A percentile compares a stretch with the other conserved stretches of the same genome.
phyloP scores from a whole-genome alignment of 257 asterid species.

The Solanum acaule region DNA sequence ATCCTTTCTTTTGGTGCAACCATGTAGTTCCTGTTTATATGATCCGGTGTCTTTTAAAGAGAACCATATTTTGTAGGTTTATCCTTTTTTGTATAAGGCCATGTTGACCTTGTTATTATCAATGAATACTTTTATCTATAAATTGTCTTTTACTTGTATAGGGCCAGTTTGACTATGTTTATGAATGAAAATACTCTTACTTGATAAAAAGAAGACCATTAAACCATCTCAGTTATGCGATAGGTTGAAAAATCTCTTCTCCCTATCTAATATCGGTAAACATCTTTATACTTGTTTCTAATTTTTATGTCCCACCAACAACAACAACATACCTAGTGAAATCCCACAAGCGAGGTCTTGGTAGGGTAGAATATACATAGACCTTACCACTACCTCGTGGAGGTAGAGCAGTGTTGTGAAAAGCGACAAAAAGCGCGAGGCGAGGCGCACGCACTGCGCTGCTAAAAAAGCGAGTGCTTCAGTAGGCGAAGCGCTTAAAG shows the following conservation, averaged over 20 bases:
- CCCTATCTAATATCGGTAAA: neutral
- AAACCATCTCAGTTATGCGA: neutral
- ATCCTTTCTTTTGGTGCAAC: neutral
- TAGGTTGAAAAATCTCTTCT: neutral
- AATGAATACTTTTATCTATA: neutral
- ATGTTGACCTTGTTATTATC: neutral
- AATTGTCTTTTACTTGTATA: neutral
- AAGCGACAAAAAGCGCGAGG: too few species aligned
- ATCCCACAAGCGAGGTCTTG: too few species aligned
- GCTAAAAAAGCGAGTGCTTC: too few species aligned
- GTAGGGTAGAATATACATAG: too few species aligned
- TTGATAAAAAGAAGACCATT: neutral
- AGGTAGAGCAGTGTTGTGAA: too few species aligned
- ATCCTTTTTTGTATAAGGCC: neutral
- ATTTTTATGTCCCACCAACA: neutral
- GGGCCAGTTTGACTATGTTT: neutral
- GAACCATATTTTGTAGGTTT: neutral
- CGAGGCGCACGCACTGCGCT: too few species aligned
- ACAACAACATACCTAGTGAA: too few species aligned
- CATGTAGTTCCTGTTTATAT: neutral
- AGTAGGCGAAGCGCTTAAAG: too few species aligned
- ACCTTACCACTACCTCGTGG: too few species aligned
- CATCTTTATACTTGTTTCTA: neutral
- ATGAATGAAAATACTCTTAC: neutral
- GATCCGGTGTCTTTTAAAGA: too few species aligned